Percentiles rank a stretch among this genome's conserved stretches.
Conservation (phyloP, 257 asterid genomes). For the Orobanche coerulescens region DNA sequence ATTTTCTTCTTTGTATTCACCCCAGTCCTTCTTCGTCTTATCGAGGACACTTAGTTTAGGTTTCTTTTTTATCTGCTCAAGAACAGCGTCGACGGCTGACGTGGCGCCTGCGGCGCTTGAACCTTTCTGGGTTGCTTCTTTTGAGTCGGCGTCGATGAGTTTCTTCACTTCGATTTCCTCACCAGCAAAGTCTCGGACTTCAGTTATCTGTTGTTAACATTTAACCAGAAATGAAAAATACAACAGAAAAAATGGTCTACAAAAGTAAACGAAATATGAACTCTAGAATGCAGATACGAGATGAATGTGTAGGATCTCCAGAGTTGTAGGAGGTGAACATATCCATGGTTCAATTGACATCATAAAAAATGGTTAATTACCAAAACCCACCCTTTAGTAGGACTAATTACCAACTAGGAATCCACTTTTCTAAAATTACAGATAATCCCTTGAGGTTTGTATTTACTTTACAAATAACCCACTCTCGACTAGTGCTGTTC, state of each 20-base stretch:
- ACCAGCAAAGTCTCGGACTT: constrained; percentile 90
- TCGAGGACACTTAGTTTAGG: constrained; percentile 87
- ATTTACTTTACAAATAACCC: no score
- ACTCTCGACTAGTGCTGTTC: no score
- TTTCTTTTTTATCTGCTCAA: constrained; percentile 91
- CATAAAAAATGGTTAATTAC: no score
- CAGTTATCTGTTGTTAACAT: constrained; percentile 46
- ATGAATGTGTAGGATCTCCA: not conserved
- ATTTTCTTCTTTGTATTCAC: constrained; percentile 81
- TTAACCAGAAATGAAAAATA: not conserved
- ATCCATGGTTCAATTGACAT: not conserved
- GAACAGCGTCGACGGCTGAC: constrained; percentile 81
- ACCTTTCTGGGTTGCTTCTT: constrained; percentile 60
- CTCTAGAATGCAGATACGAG: not conserved
- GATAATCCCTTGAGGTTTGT: no score
- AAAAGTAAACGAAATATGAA: not conserved
- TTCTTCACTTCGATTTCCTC: constrained; percentile 80
- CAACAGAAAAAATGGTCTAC: constrained; percentile 1
- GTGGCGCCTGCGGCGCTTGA: constrained; percentile 46
- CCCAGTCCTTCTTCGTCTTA: constrained; percentile 96
- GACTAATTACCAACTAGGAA: no score
- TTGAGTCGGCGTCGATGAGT: constrained; percentile 53
- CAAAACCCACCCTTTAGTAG: no score
- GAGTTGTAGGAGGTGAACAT: not conserved
- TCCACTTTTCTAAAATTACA: no score